Evolutionary conservation across 225 moss, liverwort and hornwort genomes (phyloP), one percentile per base, ranked within the genome.

Genomic region (Antitrichia curtipendula): DNA sequence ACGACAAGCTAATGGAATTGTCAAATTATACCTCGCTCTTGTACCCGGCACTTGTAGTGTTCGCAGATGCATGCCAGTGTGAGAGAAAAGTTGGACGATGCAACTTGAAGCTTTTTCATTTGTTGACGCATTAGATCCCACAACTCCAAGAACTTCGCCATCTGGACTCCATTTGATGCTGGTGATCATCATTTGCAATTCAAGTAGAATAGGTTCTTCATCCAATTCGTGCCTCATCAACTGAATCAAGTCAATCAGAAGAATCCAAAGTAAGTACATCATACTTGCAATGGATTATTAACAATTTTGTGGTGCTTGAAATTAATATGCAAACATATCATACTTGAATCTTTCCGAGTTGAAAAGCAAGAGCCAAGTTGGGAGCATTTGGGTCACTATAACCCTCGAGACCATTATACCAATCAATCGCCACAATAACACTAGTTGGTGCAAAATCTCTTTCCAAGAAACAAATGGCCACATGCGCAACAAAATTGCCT

Each of bases 221-320:
- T 99, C 98, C 90, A 97, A 88, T 87, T 99, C 97, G 82, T 97
- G 96, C 89, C 96, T 93, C 97, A 99, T 96, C 86, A 99, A 53
- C 98, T 99, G 83, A 79, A 86, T 81, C 58, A 54, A 82, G 60
- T 49, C 54, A 88, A 82, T 72, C 28, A 80, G 61, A 47, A 83
- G 70, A 84, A 73, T 40, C 72, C 43, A 34, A 72, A 72, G 54
- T 88, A 73, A 88, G 75, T 74, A 54, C 53, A 6, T 70, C 22
- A 70, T 75, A 80, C 40, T 70, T 54, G 81, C 34, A 45, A 58
- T 66, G 36, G 20, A 75, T 16, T 84, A 53, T 22, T 13, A 56
- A 36, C 70, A 84, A 13, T 49, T 84, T 72, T 53, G 22, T 75
- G 50, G 38, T 29, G 12, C 36, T 76, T 81, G 52, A 81, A 82